phyloP scores from a whole-genome alignment of 2,329 filamentous ascomycete species.

The Claviceps fusiformis region DNA sequence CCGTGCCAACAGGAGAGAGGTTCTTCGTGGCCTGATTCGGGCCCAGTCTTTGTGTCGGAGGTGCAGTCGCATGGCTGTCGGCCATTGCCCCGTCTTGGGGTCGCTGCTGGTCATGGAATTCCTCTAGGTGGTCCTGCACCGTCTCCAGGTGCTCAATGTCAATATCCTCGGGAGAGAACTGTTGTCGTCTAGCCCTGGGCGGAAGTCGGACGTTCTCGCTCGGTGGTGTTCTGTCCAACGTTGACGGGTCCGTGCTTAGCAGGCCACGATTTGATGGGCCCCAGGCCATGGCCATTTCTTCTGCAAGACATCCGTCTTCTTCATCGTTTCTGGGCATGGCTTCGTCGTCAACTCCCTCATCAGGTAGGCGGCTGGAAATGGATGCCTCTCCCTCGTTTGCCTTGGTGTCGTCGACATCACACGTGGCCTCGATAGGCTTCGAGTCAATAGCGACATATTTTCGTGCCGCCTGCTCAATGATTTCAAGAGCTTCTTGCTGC shows the following conservation, averaged over 20 bases:
- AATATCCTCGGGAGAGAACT: conserved; percentile 34
- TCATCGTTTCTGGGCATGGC: not conserved
- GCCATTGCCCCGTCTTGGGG: not conserved
- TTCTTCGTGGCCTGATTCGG: not conserved
- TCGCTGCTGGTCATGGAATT: conserved; percentile 13
- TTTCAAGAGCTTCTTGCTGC: conserved; percentile 34
- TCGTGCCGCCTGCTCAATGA: conserved; percentile 35
- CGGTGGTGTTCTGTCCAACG: no score
- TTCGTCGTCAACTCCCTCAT: not conserved
- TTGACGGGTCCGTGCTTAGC: not conserved
- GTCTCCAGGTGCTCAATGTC: conserved; percentile 28
- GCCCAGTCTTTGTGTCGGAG: not conserved
- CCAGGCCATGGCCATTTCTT: not conserved
- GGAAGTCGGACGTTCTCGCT: not conserved
- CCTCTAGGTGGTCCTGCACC: conserved; percentile 14
- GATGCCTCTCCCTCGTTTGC: not conserved
- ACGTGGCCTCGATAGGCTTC: not conserved
- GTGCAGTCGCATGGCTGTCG: not conserved
- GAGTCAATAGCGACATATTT: conserved; percentile 30
- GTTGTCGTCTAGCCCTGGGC: conserved; percentile 4
- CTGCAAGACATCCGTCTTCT: not conserved
- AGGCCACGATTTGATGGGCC: no score
- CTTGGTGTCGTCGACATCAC: not conserved
- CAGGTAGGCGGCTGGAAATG: not conserved
- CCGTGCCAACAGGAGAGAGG: not conserved